Base-by-base conservation (phyloP, 352 stramenopile genomes). In the Plasmopara halstedii region DNA sequence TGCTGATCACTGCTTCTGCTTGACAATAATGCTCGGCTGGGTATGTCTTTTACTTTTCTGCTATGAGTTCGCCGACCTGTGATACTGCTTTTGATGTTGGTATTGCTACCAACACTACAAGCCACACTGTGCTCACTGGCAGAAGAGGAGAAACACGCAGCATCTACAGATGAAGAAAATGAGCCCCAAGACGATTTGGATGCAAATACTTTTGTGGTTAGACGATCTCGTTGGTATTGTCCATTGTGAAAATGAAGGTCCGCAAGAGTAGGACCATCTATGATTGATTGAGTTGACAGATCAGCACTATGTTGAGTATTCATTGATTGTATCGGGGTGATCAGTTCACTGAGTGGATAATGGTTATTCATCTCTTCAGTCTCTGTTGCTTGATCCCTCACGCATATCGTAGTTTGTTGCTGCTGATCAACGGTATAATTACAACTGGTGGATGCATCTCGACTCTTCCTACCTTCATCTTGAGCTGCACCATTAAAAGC, bases 361-460 rank as follows among this genome's bases (percentile, higher is more conserved):
- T 33, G n/a, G 19, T 39, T 38, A 7, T n/a, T 15, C 21, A 33
- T 34, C 1, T 49, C 19, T 9, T 55, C 36, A 0, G 41, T 69
- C 29, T 58, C 51, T 13, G 59, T 62, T 17, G 46, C 27, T 20
- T 62, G 45, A 34, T 68, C 50, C 31, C 22, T 42, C 42, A 62
- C 41, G 6, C 29, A 42, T 22, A 48, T 3, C 27, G 17, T 50
- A 2, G 50, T 58, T 29, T 58, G 55, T 43, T 55, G 51, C 37
- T 62, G 41, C 27, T 53, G 41, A 34, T 54, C 44, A 40, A 29
- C 29, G 10, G 25, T 44, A 15, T n/a, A 13, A 15, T 6, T 17
- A 21, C 21, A n/a, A 1, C 9, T 26, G 9, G 18, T 4, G n/a
- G 11, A 11, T 10, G n/a, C 5, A 22, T 25, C 27, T 43, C 15